Evolutionary conservation across 306 rosid species (phyloP), one percentile per base, ranked within the genome.

Genomic region (Dicorynia guianensis): DNA sequence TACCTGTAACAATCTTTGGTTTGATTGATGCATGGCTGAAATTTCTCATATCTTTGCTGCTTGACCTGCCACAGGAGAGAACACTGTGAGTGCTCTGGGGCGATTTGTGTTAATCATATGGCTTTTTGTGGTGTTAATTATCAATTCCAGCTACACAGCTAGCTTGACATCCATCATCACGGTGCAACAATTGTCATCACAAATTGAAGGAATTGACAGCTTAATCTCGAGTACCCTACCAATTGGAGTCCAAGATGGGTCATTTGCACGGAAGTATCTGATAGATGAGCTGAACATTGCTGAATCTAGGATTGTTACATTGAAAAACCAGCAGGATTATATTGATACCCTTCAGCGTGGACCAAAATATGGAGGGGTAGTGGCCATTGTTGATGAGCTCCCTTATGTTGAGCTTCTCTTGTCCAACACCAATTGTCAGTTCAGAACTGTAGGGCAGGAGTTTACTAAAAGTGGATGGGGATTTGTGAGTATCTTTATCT

Each of bases 401-500:
- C 96, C 98, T 76, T 93, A 93, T 62, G 72, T 93, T 65, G 89
- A 93, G 81, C 49, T 82, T 66, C 85, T 93, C 73, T 74, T 89
- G 87, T 69, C 90, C 62, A 60, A 6, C 49, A 83, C 89, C 43
- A 71, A 85, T 1, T 91, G 97, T 40, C 13, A 12, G 63, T 89
- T 78, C 87, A 86, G 88, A 87, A 87, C 84, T 10, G 98, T 91
- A 11, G 98, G 98, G 4, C 89, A 79, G 78, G 96, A 91, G 85
- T 93, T 93, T 72, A 93, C 96, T 12, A 93, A 86, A 79, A 86
- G 96, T 69, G 97, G 98, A 76, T 91, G 91, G 97, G 93, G 98
- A 83, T 93, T 85, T 77, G 98, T 93, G 78, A 89, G 98, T 89
- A 82, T 11, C 76, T 76, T 20, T 35, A 57, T 33, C 52, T 38